phyloP scores from a whole-genome alignment of 1,139 yeast species.

The Spathaspora jeffriesii region DNA sequence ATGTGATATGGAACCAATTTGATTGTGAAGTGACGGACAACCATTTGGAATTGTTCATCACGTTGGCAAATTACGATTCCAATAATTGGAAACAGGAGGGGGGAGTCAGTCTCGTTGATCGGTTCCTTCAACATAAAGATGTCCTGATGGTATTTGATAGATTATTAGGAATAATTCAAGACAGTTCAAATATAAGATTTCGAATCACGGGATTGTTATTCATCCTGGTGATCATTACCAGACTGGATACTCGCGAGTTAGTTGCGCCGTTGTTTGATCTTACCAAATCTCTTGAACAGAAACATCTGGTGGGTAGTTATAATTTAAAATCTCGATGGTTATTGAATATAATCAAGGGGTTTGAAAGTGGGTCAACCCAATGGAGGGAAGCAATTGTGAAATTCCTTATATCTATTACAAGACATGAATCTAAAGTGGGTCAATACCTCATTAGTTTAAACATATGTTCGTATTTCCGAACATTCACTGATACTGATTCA shows the following conservation, averaged over 20 bases:
- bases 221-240: not conserved
- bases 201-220: not conserved
- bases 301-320: no score
- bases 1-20: conserved; percentile 7
- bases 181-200: conserved; percentile 1
- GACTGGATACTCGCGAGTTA: not conserved
- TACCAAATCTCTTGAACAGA: no score
- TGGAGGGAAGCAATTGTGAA: conserved; percentile 2
- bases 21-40: conserved; percentile 7
- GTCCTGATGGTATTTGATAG: conserved; percentile 1
- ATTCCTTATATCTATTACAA: not conserved
- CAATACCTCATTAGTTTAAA: conserved; percentile 1
- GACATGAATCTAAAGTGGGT: not conserved
- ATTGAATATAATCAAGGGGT: not conserved
- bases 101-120: not conserved
- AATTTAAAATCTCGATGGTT: conserved; percentile 5
- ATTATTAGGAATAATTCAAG: conserved; percentile 4
- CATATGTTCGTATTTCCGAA: not conserved
- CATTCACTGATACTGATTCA: not conserved
- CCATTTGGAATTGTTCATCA: conserved; percentile 8
- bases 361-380: not conserved
- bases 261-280: not conserved
- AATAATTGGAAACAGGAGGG: not conserved
- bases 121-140: conserved; percentile 1
- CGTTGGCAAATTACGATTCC: conserved; percentile 3